These are phyloP conservation scores for Lachnellula suecica DNA, from an alignment of 2,329 filamentous ascomycete genomes.

Conservation along the genomic window DNA sequence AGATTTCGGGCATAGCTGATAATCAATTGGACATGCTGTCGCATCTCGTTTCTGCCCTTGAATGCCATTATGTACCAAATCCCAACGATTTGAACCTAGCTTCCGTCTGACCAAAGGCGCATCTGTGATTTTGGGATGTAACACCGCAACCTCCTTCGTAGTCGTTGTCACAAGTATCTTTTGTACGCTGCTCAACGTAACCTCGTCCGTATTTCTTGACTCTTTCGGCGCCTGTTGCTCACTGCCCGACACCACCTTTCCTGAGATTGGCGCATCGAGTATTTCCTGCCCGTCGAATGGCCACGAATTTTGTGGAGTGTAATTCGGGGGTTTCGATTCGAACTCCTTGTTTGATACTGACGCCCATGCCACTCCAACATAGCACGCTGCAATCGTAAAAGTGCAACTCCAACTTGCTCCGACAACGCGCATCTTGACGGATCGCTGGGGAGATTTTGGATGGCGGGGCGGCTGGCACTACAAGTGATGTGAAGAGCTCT, in stretches of 20 bases:
- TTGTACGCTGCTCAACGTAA: background rate
- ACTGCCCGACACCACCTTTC: background rate
- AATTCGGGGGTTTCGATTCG: background rate
- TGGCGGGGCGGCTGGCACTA: background rate
- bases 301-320: background rate
- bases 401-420: constrained; percentile 12
- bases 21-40: constrained; percentile 24
- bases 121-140: constrained; percentile 24
- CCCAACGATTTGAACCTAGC: constrained; percentile 28
- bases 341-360: background rate
- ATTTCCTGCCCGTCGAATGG: constrained; percentile 4
- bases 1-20: constrained; percentile 27
- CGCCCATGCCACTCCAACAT: constrained; percentile 9
- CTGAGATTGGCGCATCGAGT: background rate
- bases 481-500: constrained; percentile 2
- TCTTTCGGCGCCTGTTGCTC: background rate
- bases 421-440: constrained; percentile 13
- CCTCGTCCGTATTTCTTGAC: background rate
- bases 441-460: background rate
- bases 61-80: constrained; percentile 28
- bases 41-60: constrained; percentile 29
- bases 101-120: constrained; percentile 23
- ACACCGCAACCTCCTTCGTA: constrained; percentile 8
- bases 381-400: constrained; percentile 10
- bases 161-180: constrained; percentile 4